Evolutionary conservation across 805 yeast genomes (phyloP).

Genomic region (Wickerhamomyces mucosus): DNA sequence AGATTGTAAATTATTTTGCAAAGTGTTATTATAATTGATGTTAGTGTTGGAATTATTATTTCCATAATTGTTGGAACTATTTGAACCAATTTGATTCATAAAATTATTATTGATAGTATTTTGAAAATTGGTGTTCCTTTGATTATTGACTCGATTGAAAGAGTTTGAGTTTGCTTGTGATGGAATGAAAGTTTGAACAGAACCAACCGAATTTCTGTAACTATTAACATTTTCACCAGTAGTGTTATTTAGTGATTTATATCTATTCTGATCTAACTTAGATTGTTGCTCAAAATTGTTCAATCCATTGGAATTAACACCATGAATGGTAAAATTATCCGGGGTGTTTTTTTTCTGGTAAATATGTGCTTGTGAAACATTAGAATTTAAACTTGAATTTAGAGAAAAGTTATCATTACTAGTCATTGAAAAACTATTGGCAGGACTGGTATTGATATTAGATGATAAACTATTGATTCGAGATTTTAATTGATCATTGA

Average conservation of each 20-base stretch:
- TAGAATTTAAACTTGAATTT: conserved; percentile 1
- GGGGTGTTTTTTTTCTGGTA: neutral
- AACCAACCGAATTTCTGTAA: conserved; percentile 1
- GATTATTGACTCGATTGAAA: neutral
- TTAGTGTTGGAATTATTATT: too few species aligned
- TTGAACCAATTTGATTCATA: too few species aligned
- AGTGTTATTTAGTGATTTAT: neutral
- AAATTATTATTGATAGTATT: too few species aligned
- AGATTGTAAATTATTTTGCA: too few species aligned
- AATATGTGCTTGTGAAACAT: neutral
- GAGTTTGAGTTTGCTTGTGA: neutral
- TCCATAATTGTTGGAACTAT: too few species aligned
- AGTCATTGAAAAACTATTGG: too few species aligned
- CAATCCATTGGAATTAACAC: neutral
- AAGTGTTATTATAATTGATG: too few species aligned
- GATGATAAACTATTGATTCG: too few species aligned
- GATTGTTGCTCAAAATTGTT: neutral
- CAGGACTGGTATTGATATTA: too few species aligned
- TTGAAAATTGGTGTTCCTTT: neutral
- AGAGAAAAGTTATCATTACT: too few species aligned
- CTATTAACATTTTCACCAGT: neutral
- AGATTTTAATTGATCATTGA: too few species aligned
- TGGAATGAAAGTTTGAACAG: conserved; percentile 7
- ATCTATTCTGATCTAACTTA: neutral
- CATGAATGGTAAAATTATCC: neutral